Evolutionary conservation across 306 rosid species (phyloP).

Genomic region (Neltuma alba): DNA sequence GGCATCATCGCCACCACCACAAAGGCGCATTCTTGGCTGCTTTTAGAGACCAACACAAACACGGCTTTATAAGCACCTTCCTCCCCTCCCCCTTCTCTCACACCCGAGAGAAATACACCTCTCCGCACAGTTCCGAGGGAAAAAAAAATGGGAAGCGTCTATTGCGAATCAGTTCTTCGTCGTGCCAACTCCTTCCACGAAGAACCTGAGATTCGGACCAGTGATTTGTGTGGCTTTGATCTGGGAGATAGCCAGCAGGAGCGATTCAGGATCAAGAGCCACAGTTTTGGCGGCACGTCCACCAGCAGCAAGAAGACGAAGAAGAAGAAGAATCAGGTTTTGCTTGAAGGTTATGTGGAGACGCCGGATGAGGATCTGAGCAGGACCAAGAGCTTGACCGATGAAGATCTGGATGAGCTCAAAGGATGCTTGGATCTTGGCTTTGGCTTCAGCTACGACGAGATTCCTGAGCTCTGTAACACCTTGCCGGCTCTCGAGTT

Average conservation of each 20-base stretch:
- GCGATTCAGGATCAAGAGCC: slow-evolving; percentile 8
- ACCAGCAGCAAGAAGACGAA: slow-evolving; percentile 26
- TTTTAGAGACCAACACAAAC: not conserved
- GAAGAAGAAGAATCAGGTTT: slow-evolving; percentile 62
- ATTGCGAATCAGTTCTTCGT: slow-evolving; percentile 32
- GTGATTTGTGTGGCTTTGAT: not conserved
- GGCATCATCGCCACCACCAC: not conserved
- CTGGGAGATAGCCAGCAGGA: not conserved
- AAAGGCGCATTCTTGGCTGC: not conserved
- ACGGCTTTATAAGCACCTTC: slow-evolving; percentile 13
- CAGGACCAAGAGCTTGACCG: slow-evolving; percentile 77
- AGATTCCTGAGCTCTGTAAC: slow-evolving; percentile 86
- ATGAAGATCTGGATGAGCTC: slow-evolving; percentile 82
- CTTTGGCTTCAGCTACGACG: slow-evolving; percentile 85
- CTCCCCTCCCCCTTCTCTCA: not conserved
- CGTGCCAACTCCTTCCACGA: not conserved
- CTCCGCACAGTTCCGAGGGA: not conserved
- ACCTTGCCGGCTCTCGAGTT: slow-evolving; percentile 87
- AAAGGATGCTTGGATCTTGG: slow-evolving; percentile 91
- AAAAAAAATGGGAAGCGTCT: slow-evolving; percentile 5
- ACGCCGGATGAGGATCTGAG: slow-evolving; percentile 56
- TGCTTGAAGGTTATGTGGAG: slow-evolving; percentile 73
- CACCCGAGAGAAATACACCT: not conserved
- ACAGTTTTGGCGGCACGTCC: not conserved
- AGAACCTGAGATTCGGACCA: not conserved